phyloP scores from a whole-genome alignment of 1,284 basidiomycete species.

The Anthracocystis panici-leucophaei region DNA sequence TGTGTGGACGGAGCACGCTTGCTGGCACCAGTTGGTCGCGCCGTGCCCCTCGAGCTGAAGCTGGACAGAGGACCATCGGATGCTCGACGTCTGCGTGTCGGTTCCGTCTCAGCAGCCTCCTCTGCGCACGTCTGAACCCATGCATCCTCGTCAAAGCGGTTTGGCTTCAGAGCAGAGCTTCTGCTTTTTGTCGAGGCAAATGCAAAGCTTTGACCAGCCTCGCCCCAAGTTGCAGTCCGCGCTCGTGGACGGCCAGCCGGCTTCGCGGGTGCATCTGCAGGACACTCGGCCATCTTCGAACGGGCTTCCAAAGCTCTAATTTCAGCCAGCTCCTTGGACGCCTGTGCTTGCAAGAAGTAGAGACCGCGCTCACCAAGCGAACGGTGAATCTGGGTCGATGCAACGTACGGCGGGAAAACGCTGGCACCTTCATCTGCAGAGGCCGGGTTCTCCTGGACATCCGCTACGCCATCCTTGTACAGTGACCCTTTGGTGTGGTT shows the following conservation, averaged over 20 bases:
- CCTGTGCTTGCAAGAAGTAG: slow-evolving; percentile 66
- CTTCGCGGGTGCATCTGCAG: slow-evolving; percentile 8
- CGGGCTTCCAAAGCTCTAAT: slow-evolving; percentile 63
- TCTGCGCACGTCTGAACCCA: slow-evolving; percentile 52
- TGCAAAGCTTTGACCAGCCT: slow-evolving; percentile 1
- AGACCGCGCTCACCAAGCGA: slow-evolving; percentile 61
- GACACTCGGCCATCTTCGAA: slow-evolving; percentile 40
- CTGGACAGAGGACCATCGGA: background rate
- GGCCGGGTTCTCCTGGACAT: background rate
- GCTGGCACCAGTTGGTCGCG: background rate
- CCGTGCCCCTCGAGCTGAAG: slow-evolving; percentile 9
- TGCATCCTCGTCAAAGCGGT: slow-evolving; percentile 32
- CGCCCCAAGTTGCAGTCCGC: slow-evolving; percentile 3
- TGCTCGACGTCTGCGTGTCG: slow-evolving; percentile 11
- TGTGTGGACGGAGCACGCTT: slow-evolving; percentile 1
- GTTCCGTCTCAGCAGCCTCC: slow-evolving; percentile 22
- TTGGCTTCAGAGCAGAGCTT: slow-evolving; percentile 8
- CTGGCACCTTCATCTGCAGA: background rate
- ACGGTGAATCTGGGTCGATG: slow-evolving; percentile 59
- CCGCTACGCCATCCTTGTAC: slow-evolving; percentile 22
- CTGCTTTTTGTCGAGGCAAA: slow-evolving; percentile 19
- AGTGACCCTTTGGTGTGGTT: slow-evolving; percentile 70
- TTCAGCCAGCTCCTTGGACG: slow-evolving; percentile 63
- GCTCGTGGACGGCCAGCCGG: slow-evolving; percentile 10
- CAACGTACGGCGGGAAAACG: slow-evolving; percentile 49